Evolutionary conservation across 1,284 basidiomycete genomes (phyloP), one percentile per base, ranked within the genome.

Genomic region (Boletus sp.): DNA sequence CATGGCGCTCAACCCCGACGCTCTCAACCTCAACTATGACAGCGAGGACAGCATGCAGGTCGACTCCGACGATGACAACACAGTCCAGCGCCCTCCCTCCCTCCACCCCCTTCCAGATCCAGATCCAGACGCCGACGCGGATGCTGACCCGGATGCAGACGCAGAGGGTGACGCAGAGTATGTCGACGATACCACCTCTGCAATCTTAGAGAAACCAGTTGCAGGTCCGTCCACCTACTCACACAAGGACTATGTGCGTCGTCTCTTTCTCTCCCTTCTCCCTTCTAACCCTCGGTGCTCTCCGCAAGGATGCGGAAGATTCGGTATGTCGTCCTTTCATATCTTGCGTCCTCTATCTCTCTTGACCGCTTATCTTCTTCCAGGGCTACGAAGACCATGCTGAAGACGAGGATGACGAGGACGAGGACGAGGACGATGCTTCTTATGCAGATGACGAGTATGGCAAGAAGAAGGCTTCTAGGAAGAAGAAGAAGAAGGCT

Each of bases 361-460:
- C 25, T 55, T 57, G 43, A 53, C 51, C 45, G 37, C 58, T 51
- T 56, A 57, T 43, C 53, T 35, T 56, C 49, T 35, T 55, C 30
- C 59, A 88, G 84, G 85, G 84, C 45, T 87, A 85, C 58, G 84
- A 86, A 47, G 80, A 81, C 58, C 71, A 70, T 25, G 72, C 66
- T 12, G 76, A 80, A 49, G 74, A 81, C 29, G 76, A 79, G 35
- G 67, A 68, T 3, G 73, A 74, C 1, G 75, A 76, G 0, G 75
- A 78, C 22, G 22, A n/a, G n/a, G n/a, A 22, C 45, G 81, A 83
- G 25, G 83, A 84, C 55, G 87, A 87, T 59, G 82, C 77, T 53
- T 84, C 85, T 39, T 89, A 88, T 62, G 86, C 77, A 26, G 86
- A 88, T 60, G 82, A 85, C 60, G 82, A 84, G 62, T 85, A 85